phyloP scores from a whole-genome alignment of 805 yeast species.

The Millerozyma miso region DNA sequence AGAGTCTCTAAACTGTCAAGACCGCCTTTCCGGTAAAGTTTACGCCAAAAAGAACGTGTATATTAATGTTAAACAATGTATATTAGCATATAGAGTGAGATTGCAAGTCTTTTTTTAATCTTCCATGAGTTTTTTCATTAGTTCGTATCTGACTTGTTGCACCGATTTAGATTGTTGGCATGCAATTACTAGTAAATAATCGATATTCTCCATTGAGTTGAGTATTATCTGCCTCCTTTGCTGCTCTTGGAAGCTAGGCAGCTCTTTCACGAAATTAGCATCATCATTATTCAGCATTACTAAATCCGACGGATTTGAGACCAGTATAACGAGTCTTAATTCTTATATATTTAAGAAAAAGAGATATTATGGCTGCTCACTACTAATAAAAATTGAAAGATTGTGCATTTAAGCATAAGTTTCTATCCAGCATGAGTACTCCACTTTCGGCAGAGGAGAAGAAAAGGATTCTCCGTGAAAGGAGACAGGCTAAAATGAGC shows the following conservation, averaged over 20 bases:
- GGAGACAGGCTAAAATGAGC: conserved; percentile 60
- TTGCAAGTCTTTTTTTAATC: conserved; percentile 4
- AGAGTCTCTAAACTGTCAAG: conserved; percentile 5
- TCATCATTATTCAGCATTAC: neutral
- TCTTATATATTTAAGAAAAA: neutral
- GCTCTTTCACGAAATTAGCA: neutral
- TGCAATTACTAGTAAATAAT: conserved; percentile 35
- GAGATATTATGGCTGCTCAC: neutral
- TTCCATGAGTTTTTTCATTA: conserved; percentile 25
- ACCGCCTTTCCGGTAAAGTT: conserved; percentile 17
- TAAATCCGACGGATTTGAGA: too few relatives aligned
- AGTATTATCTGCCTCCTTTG: conserved; percentile 30
- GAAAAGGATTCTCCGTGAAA: conserved; percentile 53
- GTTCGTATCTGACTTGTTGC: conserved; percentile 39
- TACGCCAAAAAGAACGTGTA: conserved; percentile 4
- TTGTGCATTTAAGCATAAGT: neutral
- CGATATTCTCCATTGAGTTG: conserved; percentile 37
- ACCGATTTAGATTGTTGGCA: conserved; percentile 40
- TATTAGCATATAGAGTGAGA: neutral
- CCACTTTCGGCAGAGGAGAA: conserved; percentile 51
- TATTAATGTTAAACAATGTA: conserved; percentile 1
- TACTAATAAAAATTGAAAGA: too few relatives aligned
- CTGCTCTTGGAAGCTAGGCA: conserved; percentile 23
- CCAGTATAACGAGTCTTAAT: neutral
- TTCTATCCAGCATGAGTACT: neutral